Base-by-base conservation (phyloP, 2,329 filamentous ascomycete species). In the Ascomycota sp. region DNA sequence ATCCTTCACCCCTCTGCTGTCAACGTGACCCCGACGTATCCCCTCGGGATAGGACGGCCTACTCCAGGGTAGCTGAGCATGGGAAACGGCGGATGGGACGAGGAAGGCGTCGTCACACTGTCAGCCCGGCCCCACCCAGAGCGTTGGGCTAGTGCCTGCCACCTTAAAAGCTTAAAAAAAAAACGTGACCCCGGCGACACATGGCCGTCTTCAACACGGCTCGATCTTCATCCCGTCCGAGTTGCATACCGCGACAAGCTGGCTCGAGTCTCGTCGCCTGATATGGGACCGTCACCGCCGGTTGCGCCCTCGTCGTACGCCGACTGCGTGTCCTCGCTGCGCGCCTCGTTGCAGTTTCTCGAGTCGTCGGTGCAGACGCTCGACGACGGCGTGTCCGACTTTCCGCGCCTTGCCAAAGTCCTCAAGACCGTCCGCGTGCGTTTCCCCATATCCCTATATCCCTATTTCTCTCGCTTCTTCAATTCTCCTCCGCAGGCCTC, bases 311-410 rank as follows among this genome's bases (percentile, higher is more conserved):
- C 56, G 26, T 72, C 56, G 27, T 71, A 71, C 53, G 52, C 52
- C 40, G 65, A 68, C 52, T 73, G 68, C 54, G 68, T 74, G 38
- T 50, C 64, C 35, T 68, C 68, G 13, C 59, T 74, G 16, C 66
- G 66, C 46, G 58, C 57, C 32, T 72, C 68, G n/a, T 64, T 72
- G 39, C 59, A 61, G 38, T 68, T 65, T 45, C 67, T 74, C 45
- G 62, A 71, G 37, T 67, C 66, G 6, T 69, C 69, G 9, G 68
- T 73, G 29, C 50, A 58, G 30, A 70, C 66, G 6, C 60, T 74
- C 31, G 63, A 61, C 33, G 51, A 50, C 32, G 68, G 67, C 40
- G 62, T 72, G 24, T 53, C 62, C 27, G 69, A 74, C 54, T 66
- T 69, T 41, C 68, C 68, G 2, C 47, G 69, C 9, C 58, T 73